Percentiles rank a stretch among this genome's conserved stretches.
These are phyloP conservation scores for Mesembryanthemum crystallinum DNA, from an alignment of 148 eudicot species.

Conservation along the genomic window DNA sequence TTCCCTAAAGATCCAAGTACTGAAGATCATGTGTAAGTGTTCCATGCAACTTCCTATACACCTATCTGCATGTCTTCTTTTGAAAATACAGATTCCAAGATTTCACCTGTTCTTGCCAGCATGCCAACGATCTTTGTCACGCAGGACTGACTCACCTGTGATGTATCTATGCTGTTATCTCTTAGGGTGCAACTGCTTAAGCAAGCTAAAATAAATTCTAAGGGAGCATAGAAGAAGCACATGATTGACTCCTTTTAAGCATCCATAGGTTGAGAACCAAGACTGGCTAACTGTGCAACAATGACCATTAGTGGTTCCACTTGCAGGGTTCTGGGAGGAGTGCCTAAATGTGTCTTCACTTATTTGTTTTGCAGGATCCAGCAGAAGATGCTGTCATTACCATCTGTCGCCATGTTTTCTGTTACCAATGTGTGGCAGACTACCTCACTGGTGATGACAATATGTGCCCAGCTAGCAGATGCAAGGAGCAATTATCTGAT, in stretches of 20 bases:
- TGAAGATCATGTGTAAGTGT: too few species aligned
- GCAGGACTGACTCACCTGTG: not conserved
- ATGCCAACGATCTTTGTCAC: not conserved
- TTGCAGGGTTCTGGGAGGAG: not conserved
- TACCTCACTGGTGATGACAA: conserved; percentile 74
- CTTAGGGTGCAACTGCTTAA: not conserved
- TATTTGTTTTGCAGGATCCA: conserved; percentile 62
- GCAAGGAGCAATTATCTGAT: conserved; percentile 76
- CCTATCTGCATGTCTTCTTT: too few species aligned
- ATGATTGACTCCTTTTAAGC: not conserved
- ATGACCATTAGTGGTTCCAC: not conserved
- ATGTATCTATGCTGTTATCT: too few species aligned
- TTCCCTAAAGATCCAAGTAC: too few species aligned
- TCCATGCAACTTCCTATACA: too few species aligned
- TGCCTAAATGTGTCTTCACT: conserved; percentile 19
- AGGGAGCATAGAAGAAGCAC: not conserved
- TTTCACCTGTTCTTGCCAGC: too few species aligned
- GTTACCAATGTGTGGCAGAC: conserved; percentile 90
- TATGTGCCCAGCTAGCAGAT: conserved; percentile 70
- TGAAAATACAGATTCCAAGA: too few species aligned
- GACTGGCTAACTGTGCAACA: not conserved
- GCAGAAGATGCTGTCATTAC: conserved; percentile 94
- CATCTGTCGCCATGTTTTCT: conserved; percentile 88
- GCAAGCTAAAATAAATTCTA: too few species aligned
- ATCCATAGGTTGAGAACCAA: not conserved